These are phyloP conservation scores for Rutidosis leptorrhynchoides DNA, from an alignment of 129 eudicot genomes.

Conservation along the genomic window DNA sequence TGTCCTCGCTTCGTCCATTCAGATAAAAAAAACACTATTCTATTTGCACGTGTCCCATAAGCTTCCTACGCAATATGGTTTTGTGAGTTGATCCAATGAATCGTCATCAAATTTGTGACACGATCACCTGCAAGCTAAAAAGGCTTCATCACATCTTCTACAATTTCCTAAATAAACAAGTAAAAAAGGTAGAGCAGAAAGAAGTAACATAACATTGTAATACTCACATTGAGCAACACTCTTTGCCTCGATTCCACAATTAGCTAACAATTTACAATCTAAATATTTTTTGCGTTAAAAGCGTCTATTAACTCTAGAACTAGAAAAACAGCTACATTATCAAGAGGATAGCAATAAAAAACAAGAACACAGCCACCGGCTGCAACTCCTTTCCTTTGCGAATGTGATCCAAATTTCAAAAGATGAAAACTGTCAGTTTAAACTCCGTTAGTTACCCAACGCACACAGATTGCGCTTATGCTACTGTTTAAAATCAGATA, in stretches of 20 bases:
- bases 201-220: neutral
- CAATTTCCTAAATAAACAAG: neutral
- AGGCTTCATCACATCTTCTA: neutral
- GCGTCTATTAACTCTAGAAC: neutral
- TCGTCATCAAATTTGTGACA: neutral
- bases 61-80: neutral
- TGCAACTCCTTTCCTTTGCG: slow-evolving; percentile 27
- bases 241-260: neutral
- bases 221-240: neutral
- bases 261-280: neutral
- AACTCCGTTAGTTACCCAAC: slow-evolving; percentile 28
- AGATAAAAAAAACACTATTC: no score
- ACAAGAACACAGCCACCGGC: slow-evolving; percentile 34
- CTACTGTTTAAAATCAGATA: no score
- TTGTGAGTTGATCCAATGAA: neutral
- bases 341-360: slow-evolving; percentile 1
- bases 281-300: neutral
- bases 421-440: neutral
- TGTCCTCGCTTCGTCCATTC: neutral
- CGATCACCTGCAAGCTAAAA: neutral
- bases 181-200: neutral
- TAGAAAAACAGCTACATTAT: neutral
- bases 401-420: neutral
- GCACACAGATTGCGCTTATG: no score
- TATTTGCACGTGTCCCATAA: neutral